phyloP scores from a whole-genome alignment of 2,329 filamentous ascomycete genomes.

The Colletotrichum noveboracense region DNA sequence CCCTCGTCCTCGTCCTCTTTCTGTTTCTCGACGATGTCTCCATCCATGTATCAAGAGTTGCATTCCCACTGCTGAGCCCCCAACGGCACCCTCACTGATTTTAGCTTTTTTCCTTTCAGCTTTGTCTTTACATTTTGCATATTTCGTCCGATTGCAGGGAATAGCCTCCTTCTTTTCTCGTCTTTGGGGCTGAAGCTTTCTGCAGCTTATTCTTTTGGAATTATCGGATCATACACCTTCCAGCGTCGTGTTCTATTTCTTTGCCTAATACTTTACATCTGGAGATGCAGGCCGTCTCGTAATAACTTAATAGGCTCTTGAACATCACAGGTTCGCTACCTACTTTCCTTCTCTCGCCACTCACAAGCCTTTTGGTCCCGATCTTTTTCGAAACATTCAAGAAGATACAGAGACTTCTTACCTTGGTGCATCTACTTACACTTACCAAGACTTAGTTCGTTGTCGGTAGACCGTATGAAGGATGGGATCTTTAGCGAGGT shows the following conservation, averaged over 20 bases:
- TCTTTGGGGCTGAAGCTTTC: constrained; percentile 6
- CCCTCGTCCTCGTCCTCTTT: not conserved
- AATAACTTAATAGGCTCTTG: constrained; percentile 17
- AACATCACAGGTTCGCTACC: constrained; percentile 1
- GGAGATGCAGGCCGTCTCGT: constrained; percentile 18
- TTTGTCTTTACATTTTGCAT: constrained; percentile 2
- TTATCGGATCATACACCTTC: not conserved
- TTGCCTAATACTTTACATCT: not conserved
- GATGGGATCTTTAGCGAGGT: constrained; percentile 24
- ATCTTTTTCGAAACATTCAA: not conserved
- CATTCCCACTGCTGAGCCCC: constrained; percentile 9
- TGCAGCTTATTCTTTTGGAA: not conserved
- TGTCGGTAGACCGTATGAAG: constrained; percentile 19
- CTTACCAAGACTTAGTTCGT: not conserved
- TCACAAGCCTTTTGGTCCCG: not conserved
- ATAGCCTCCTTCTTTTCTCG: constrained; percentile 13
- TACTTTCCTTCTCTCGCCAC: not conserved
- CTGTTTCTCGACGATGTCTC: not conserved
- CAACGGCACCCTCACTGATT: not conserved
- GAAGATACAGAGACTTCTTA: not conserved
- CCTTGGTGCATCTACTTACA: not conserved
- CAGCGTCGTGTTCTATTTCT: not conserved
- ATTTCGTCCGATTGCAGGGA: not conserved
- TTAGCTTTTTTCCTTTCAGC: constrained; percentile 9
- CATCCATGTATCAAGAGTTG: constrained; percentile 17